Evolutionary conservation across 2,329 filamentous ascomycete genomes (phyloP).

Genomic region (Cytospora leucostoma): DNA sequence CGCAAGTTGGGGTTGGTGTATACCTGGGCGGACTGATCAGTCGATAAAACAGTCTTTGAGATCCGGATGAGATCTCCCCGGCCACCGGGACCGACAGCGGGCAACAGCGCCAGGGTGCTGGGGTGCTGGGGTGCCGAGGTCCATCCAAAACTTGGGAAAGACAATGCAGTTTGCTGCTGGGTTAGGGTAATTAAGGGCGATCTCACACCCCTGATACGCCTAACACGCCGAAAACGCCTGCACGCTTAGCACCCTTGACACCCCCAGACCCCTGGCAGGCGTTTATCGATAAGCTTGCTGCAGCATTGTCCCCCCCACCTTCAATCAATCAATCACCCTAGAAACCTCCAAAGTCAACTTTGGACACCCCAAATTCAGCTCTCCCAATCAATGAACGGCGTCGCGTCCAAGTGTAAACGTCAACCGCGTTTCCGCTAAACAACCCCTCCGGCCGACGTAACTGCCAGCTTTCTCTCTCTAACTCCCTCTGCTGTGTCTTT

Average conservation of each 20-base stretch:
- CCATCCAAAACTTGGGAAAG: not conserved
- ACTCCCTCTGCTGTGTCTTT: slow-evolving; percentile 6
- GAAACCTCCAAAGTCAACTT: slow-evolving; percentile 6
- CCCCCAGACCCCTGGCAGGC: no score
- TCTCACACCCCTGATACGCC: no score
- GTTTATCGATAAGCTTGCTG: not conserved
- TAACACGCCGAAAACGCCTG: no score
- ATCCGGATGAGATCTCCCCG: no score
- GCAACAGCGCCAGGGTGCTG: no score
- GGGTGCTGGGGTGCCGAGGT: not conserved
- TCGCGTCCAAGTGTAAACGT: slow-evolving; percentile 23
- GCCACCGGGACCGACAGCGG: no score
- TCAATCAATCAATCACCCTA: slow-evolving; percentile 13
- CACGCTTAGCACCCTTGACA: no score
- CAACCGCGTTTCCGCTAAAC: slow-evolving; percentile 19
- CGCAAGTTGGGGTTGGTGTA: no score
- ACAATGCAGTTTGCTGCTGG: not conserved
- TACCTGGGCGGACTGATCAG: no score
- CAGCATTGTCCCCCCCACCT: slow-evolving; percentile 1
- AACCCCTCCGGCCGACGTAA: slow-evolving; percentile 12
- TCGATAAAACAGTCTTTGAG: no score
- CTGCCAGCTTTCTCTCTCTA: not conserved
- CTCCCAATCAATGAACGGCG: slow-evolving; percentile 1
- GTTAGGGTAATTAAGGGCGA: not conserved
- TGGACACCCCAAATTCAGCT: slow-evolving; percentile 2